Base-by-base conservation (phyloP, 768 basidiomycete genomes). In the Hysterangium stoloniferum region DNA sequence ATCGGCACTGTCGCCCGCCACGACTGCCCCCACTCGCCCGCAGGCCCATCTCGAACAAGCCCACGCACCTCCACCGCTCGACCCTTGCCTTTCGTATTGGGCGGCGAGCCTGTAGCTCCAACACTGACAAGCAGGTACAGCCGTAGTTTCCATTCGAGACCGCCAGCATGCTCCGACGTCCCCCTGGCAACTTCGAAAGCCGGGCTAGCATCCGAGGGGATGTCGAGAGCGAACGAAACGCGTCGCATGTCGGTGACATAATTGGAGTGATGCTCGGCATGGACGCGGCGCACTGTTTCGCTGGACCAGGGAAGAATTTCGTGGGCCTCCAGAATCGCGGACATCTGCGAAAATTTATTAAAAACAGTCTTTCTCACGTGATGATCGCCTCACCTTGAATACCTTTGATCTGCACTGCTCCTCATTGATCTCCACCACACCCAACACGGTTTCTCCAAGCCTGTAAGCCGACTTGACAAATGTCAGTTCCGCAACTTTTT, bases 381-480 rank as follows among this genome's bases (percentile, higher is more conserved):
- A 33, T 17, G 17, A 27, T 3, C 25, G n/a, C 65, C 75, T 35
- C 56, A 92, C 94, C 71, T 91, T 86, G 37, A 97, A 62, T 0
- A 97, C 94, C n/a, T 85, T 71, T 12, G 84, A 75, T 32, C 78
- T 67, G 4, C 84, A 75, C n/a, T 67, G 67, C 32, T 79, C 71
- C 25, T 81, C 77, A 61, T 99, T 98, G 55, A 98, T 62, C 60
- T 90, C 84, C 20, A 99, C 83, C 0, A 94, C 82, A 2, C 94
- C 95, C 38, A 83, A 68, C 20, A 97, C 81, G 0, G 92, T 93
- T 68, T 99, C 94, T 3, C 95, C 95, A 0, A 97, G 77, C 17
- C 95, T 69, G 65, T 89, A 97, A 0, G 89, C 86, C 34, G 84
- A 82, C 67, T 97, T 97, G 22, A 87, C 81, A 56, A 99, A 88